Base-by-base conservation (phyloP, 805 yeast species). In the Teunomyces stri region DNA sequence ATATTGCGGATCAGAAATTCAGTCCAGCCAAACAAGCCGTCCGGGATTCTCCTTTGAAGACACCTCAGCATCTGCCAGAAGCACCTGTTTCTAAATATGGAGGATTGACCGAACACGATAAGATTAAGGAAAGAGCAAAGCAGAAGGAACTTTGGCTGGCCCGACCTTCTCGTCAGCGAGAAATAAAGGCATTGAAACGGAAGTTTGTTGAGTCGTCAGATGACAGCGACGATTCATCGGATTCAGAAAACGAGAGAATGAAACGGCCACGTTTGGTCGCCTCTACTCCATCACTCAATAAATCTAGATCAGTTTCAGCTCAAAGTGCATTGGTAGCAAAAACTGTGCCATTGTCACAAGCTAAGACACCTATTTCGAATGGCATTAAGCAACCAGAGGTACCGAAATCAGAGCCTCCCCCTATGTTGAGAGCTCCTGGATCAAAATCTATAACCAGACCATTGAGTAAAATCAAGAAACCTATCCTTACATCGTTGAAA, bases 401-500 rank as follows among this genome's bases (percentile, higher is more conserved):
- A 10, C 45, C 45, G 13, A 43, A 27, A n/a, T 6, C 35, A 7
- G 42, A 43, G 30, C 36, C 42, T 4, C 29, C 30, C 11, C 30
- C 46, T 7, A n/a, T 37, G 28, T 25, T 37, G 40, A 21, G 40
- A 22, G 28, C 40, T 21, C 40, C 40, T 6, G 15, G 25, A 6
- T 7, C 15, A 6, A 37, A 22, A 10, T 18, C 40, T 18, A 21
- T n/a, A 9, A 21, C 25, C 11, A 37, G 25, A 20, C 16, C 29
- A 7, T 9, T 37, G 18, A 37, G 22, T 18, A 42, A 37, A 13
- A 55, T 56, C n/a, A 58, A 52, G 43, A 60, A 57, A 40, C 70
- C 70, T 1, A 77, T 84, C 0, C 70, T 81, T 45, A 54, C 62
- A 13, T 78, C 87, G 0, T 63, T 85, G 28, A 76, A 80, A 3